Conservation (phyloP, 208 protist genomes). For the Wallacemonas sp. region DNA sequence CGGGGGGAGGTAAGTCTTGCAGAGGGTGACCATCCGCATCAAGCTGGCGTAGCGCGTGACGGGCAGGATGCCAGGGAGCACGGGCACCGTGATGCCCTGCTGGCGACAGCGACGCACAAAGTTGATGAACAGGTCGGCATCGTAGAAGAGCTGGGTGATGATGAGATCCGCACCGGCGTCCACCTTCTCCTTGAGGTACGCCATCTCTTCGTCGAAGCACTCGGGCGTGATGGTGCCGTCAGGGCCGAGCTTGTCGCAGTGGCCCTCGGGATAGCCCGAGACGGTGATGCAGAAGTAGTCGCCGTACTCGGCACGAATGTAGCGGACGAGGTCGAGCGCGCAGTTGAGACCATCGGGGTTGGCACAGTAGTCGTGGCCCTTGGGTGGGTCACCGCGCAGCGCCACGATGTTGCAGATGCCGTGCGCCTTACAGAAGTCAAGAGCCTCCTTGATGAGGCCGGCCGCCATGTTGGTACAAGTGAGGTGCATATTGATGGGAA, state of each 20-base stretch:
- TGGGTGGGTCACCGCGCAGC: slow-evolving; percentile 91
- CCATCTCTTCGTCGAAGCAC: slow-evolving; percentile 80
- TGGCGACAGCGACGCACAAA: slow-evolving; percentile 89
- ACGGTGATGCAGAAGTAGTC: slow-evolving; percentile 96
- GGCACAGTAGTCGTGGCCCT: slow-evolving; percentile 51
- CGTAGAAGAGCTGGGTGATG: slow-evolving; percentile 98
- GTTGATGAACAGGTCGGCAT: slow-evolving; percentile 87
- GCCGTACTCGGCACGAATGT: slow-evolving; percentile 92
- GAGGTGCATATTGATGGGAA: slow-evolving; percentile 89
- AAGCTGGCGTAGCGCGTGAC: slow-evolving; percentile 77
- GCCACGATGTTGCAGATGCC: slow-evolving; percentile 97
- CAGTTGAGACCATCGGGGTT: slow-evolving; percentile 82
- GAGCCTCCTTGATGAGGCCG: slow-evolving; percentile 63
- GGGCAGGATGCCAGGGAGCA: slow-evolving; percentile 95
- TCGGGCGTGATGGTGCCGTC: slow-evolving; percentile 59
- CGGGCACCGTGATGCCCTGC: slow-evolving; percentile 92
- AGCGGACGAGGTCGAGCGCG: slow-evolving; percentile 94
- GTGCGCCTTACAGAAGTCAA: slow-evolving; percentile 78
- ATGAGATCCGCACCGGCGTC: slow-evolving; percentile 96
- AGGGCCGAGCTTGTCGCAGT: slow-evolving; percentile 56
- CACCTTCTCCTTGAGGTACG: slow-evolving; percentile 95
- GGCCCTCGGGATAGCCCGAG: slow-evolving; percentile 93
- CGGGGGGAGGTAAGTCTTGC: slow-evolving; percentile 64
- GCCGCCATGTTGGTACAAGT: slow-evolving; percentile 94
- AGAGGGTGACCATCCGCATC: slow-evolving; percentile 70